Conservation (phyloP, 2,329 filamentous ascomycete species). For the Cladosporium sp. region DNA sequence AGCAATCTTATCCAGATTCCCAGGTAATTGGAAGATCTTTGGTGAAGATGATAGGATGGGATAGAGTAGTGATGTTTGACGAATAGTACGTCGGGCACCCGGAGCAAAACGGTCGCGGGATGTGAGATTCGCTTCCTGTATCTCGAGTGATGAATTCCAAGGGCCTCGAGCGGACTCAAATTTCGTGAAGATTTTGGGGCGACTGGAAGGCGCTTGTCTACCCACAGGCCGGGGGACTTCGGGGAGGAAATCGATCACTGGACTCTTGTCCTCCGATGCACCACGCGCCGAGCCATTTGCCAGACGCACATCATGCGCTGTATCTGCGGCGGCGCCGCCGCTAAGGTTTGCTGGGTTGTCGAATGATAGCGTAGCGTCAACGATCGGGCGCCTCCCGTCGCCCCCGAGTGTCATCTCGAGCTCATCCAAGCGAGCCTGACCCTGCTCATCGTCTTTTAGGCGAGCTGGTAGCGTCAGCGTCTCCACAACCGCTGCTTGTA, state of each 20-base stretch:
- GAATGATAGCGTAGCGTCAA: constrained; percentile 64
- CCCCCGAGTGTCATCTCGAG: constrained; percentile 63
- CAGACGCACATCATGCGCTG: constrained; percentile 27
- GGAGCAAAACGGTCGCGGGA: constrained; percentile 22
- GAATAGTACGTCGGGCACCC: constrained; percentile 25
- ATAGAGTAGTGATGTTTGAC: constrained; percentile 54
- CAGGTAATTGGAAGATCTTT: constrained; percentile 54
- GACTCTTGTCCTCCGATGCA: constrained; percentile 6
- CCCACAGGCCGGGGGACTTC: constrained; percentile 14
- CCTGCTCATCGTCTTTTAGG: constrained; percentile 44
- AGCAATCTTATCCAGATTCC: constrained; percentile 37
- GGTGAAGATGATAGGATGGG: constrained; percentile 83
- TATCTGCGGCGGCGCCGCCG: constrained; percentile 22
- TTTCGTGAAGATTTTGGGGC: constrained; percentile 36
- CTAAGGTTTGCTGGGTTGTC: constrained; percentile 32
- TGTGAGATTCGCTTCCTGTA: constrained; percentile 26
- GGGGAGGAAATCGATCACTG: constrained; percentile 25
- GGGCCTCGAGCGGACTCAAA: constrained; percentile 34
- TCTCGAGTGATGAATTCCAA: constrained; percentile 30
- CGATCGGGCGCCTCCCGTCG: constrained; percentile 73
- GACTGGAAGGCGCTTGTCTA: constrained; percentile 9
- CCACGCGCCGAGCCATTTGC: constrained; percentile 26
- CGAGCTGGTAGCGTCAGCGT: constrained; percentile 71
- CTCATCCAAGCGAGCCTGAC: constrained; percentile 52
- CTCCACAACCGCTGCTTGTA: constrained; percentile 72